Base-by-base conservation (phyloP, 2,329 filamentous ascomycete species). In the Magnaporthales sp. region DNA sequence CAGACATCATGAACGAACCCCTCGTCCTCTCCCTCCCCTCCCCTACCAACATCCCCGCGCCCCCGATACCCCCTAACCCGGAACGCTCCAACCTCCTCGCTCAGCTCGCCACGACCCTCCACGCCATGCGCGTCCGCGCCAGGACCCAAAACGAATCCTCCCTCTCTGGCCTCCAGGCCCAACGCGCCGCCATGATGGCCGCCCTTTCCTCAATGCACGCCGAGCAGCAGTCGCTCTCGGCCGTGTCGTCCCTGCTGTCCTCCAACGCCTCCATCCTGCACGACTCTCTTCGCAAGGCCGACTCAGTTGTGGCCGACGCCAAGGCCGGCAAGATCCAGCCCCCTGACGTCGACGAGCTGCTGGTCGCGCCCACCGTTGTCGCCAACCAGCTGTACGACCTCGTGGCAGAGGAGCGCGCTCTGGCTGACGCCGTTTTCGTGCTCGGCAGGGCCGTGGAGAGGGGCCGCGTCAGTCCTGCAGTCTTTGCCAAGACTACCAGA, bases 311-410 rank as follows among this genome's bases (percentile, higher is more conserved):
- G 22, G 63, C 63, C 10, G 38, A 54, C 38, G 63, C 63, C 26
- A 32, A 54, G 22, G 38, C 63, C 9, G 26, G 13, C 31, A 26
- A 46, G 22, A 54, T 54, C 31, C 15, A 56, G 19, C 31, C 63
- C 11, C 93, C 93, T 0, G 86, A 89, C 63, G 90, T 98, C 63
- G 95, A 99, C 75, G 93, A 96, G 68, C 84, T 98, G 38, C 82
- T 99, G 2, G 92, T 97, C n/a, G 92, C 93, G 3, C 93, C 94
- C 0, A 97, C 92, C 0, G 90, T 97, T 1, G 95, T 97, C 4
- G 92, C 91, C 0, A 93, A 94, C 70, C 95, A 99, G 80, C 80
- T 99, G 26, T 99, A 98, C 77, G 88, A 89, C 63, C 82, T 96
- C 1, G 91, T 93, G 30, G 92, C 93, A 1, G 95, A 99, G 75